phyloP scores from a whole-genome alignment of 225 moss, liverwort and hornwort genomes.

The Sphagnum tenellum region DNA sequence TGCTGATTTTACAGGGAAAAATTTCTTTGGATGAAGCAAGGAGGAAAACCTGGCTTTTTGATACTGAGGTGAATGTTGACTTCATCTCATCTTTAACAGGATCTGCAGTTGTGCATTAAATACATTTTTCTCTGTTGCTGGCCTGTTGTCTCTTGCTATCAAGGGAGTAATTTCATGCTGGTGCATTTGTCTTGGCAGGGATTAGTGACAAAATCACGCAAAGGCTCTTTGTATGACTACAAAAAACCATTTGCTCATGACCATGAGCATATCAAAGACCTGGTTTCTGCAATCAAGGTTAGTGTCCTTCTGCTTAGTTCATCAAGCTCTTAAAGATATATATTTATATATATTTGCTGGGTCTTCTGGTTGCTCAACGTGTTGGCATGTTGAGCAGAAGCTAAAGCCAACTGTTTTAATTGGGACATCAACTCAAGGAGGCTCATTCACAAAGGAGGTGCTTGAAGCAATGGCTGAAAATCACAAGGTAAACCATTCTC shows the following conservation, averaged over 20 bases:
- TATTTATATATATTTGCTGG: too few species aligned
- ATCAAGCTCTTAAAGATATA: too few species aligned
- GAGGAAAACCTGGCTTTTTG: constrained; percentile 41
- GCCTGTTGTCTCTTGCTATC: background rate
- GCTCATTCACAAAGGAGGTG: constrained; percentile 71
- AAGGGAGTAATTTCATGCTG: background rate
- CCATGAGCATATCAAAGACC: constrained; percentile 19
- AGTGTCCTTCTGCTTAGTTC: too few species aligned
- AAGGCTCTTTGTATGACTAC: constrained; percentile 43
- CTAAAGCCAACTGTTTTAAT: constrained; percentile 80
- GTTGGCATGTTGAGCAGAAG: constrained; percentile 29
- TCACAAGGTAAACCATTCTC: constrained; percentile 43
- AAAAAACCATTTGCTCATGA: constrained; percentile 40
- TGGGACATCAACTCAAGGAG: constrained; percentile 63
- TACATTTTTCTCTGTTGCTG: too few species aligned
- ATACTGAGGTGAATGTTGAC: constrained; percentile 28
- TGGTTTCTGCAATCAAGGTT: constrained; percentile 34
- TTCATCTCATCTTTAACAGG: too few species aligned
- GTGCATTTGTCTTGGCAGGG: constrained; percentile 15
- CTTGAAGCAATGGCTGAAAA: constrained; percentile 61
- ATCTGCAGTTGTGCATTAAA: too few species aligned
- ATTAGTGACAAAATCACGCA: constrained; percentile 35
- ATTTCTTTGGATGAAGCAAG: constrained; percentile 37
- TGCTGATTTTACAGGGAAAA: constrained; percentile 21
- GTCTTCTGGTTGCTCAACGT: background rate